Percentiles rank a stretch among this genome's conserved stretches.
Conservation (phyloP, 805 yeast species). For the Tetrapisispora iriomotensis region DNA sequence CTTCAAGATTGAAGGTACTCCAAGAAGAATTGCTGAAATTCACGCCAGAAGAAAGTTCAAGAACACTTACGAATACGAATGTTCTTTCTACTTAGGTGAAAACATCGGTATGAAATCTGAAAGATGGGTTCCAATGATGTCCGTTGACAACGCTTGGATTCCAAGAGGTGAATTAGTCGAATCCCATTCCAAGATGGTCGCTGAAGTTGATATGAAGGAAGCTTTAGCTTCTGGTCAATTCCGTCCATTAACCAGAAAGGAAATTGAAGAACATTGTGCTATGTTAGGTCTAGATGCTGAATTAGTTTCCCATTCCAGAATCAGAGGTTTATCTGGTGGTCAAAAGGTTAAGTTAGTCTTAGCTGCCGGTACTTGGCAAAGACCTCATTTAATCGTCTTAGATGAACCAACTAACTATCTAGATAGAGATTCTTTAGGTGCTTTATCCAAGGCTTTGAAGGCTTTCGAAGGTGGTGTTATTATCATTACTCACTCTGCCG, state of each 20-base stretch:
- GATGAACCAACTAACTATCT: conserved; percentile 99
- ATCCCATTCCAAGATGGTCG: conserved; percentile 98
- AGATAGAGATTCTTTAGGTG: conserved; percentile 99
- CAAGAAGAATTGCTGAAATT: conserved; percentile 93
- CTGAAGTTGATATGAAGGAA: conserved; percentile 99
- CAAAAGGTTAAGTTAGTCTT: conserved; percentile 99
- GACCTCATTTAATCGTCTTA: conserved; percentile 98
- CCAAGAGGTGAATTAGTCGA: conserved; percentile 98
- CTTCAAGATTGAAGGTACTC: conserved; percentile 97
- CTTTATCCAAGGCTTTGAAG: conserved; percentile 97
- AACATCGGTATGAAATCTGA: conserved; percentile 98
- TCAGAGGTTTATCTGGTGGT: conserved; percentile 99
- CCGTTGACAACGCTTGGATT: conserved; percentile 99
- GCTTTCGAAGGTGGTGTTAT: conserved; percentile 99
- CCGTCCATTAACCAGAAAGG: conserved; percentile 99
- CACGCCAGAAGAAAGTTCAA: conserved; percentile 98
- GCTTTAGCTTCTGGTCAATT: conserved; percentile 99
- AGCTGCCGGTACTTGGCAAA: conserved; percentile 99
- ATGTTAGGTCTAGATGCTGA: conserved; percentile 98
- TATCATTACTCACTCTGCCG: conserved; percentile 99
- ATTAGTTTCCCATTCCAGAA: conserved; percentile 98
- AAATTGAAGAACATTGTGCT: conserved; percentile 97
- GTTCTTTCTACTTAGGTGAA: conserved; percentile 96
- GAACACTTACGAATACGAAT: conserved; percentile 99
- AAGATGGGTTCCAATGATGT: conserved; percentile 99